Evolutionary conservation across 2,329 filamentous ascomycete species (phyloP), one percentile per base, ranked within the genome.

Genomic region (Beauveria bassiana): DNA sequence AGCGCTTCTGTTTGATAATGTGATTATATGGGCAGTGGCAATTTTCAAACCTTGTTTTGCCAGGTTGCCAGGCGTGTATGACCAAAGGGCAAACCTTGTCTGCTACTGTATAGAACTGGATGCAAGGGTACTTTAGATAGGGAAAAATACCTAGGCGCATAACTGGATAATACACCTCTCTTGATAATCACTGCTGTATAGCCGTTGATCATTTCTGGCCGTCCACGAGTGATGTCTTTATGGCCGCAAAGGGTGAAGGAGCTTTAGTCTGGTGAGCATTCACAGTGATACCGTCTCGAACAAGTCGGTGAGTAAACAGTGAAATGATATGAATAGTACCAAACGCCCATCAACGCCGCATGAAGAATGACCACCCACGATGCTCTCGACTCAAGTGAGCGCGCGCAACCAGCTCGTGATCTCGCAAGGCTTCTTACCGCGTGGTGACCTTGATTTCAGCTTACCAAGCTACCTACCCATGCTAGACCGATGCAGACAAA

Each of bases 151-250:
- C 12, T 49, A 45, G 51, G 59, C 59, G 59, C 31, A 54, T 24
- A 54, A 53, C 50, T 54, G 59, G 59, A 61, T 45, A 61, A 61
- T 54, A 61, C 59, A 61, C 59, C 42, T 47, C 59, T 61, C 59
- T 54, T 61, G 40, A 24, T 14, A 14, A 38, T 22, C 10, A 16
- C n/a, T 38, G 34, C 9, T 22, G 43, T 46, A 20, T 14, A 46
- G n/a, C 20, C 24, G 43, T 31, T 50, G 34, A 38, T 38, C 12
- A 16, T 38, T 14, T 6, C 12, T 38, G 34, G 12, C 34, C 12
- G 31, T 14, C 12, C 4, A 14, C 31, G 31, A 34, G 31, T 34
- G 31, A 34, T 9, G 31, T 34, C 31, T 34, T 12, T 14, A 34
- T 34, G 10, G 10, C 31, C 12, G 12, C 12, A 38, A 38, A 16